Evolutionary conservation across 2,329 filamentous ascomycete species (phyloP), one percentile per base, ranked within the genome.

Genomic region (Escovopsis sp.): DNA sequence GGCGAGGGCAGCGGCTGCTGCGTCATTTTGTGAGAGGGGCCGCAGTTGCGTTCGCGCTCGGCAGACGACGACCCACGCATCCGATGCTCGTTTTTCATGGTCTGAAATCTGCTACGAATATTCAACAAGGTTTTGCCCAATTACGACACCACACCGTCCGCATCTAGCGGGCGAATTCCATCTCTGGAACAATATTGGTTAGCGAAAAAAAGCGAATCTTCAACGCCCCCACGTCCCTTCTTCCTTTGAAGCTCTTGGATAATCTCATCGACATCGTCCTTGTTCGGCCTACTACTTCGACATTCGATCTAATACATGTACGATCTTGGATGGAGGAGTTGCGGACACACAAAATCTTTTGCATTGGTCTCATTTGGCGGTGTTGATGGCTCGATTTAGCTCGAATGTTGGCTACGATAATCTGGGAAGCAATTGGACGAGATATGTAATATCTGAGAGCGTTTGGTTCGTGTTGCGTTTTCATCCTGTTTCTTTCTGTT

Each of bases 1-100:
- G 76, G 80, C 37, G 85, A 94, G 51, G 74, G 76, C 35, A 65
- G 64, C 27, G 86, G 87, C 35, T 96, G 90, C 65, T 96, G 90
- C 58, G 76, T 92, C 35, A 81, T 98, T 52, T 72, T 96, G 67
- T 96, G 57, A 65, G 26, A 9, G 21, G 4, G n/a, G n/a, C n/a
- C n/a, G n/a, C n/a, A n/a, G n/a, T n/a, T n/a, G n/a, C n/a, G n/a
- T n/a, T n/a, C 21, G 4, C 2, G 27, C 16, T 29, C 16, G n/a
- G 9, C 27, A 29, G n/a, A 29, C 13, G 27, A 14, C 9, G 9
- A 3, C 21, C 6, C 21, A 25, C 27, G 27, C 8, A n/a, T 29
- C 27, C 14, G 27, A 29, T 6, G 10, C 2, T 11, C n/a, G n/a
- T n/a, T n/a, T n/a, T 9, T 25, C 21, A 9, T 11, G 21, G 11